A percentile compares a stretch with the other conserved stretches of the same genome.
phyloP scores from a whole-genome alignment of 2,329 filamentous ascomycete genomes.

The Talaromyces albobiverticillius region DNA sequence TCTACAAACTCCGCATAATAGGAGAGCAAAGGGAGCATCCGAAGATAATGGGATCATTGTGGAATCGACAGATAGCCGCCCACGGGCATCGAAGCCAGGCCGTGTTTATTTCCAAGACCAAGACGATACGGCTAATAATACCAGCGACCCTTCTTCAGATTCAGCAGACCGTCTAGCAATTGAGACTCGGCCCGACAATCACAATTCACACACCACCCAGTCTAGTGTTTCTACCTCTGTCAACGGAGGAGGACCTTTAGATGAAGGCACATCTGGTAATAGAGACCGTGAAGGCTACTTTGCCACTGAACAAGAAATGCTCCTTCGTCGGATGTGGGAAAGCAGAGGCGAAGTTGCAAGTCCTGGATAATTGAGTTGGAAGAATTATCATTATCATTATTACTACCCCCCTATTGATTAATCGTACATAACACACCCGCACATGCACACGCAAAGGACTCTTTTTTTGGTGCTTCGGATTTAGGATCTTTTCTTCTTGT shows the following conservation, averaged over 20 bases:
- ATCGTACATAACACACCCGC: too few relatives aligned
- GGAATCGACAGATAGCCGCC: constrained; percentile 7
- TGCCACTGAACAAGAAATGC: constrained; percentile 34
- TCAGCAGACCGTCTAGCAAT: constrained; percentile 17
- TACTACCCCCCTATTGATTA: too few relatives aligned
- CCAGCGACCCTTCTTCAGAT: constrained; percentile 20
- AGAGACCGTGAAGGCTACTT: constrained; percentile 24
- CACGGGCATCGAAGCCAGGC: constrained; percentile 5
- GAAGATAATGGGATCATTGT: not conserved
- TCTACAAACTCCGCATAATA: constrained; percentile 22
- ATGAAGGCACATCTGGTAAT: constrained; percentile 19
- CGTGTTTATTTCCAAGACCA: constrained; percentile 31
- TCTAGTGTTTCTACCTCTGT: constrained; percentile 30
- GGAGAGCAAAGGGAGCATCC: constrained; percentile 18
- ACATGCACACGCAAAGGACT: too few relatives aligned
- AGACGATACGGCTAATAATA: constrained; percentile 29
- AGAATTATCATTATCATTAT: not conserved
- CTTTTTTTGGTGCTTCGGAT: too few relatives aligned
- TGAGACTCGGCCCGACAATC: constrained; percentile 31
- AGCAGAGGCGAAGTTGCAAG: constrained; percentile 38
- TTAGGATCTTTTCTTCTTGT: too few relatives aligned
- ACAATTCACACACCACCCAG: constrained; percentile 21
- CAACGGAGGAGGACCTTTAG: constrained; percentile 27
- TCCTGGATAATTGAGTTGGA: constrained; percentile 24
- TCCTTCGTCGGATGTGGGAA: constrained; percentile 44